Base-by-base conservation (phyloP, 139 green algal genomes). In the Deuterostichococcus epilithicus region DNA sequence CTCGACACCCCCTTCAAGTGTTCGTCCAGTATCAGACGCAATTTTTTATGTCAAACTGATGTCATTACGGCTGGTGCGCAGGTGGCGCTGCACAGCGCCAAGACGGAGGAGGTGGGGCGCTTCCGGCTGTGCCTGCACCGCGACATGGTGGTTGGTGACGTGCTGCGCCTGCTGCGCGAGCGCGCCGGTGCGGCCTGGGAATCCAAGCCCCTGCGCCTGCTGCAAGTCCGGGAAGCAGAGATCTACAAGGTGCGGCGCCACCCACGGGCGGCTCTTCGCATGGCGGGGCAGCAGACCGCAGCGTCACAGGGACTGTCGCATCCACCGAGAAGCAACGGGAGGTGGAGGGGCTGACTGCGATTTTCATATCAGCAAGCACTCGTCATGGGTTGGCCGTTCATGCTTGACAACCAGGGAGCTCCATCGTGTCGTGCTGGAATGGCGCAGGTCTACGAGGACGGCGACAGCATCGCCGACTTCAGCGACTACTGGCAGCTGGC, bases 401-500 rank as follows among this genome's bases (percentile, higher is more conserved):
- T 60, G 45, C n/a, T 60, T 60, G 45, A 60, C 45, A 26, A 60
- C 15, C 15, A 60, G 45, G 15, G 18, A 26, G 15, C 45, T 18
- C 45, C 45, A 60, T 13, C 45, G 45, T 60, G 45, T 18, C 45
- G 13, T 60, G 45, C 45, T 60, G 45, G 18, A 37, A 42, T 1
- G 32, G n/a, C 33, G 26, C 79, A 91, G 86, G 76, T 94, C 0
- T 83, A 90, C 59, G 68, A 85, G 2, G 36, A 68, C 4, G 60
- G 63, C 13, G 87, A 94, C 32, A 74, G 75, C 13, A 81, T 97
- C 1, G 85, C 82, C 30, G 58, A 30, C 32, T 84, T 97, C 74
- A 92, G 93, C 75, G 93, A 93, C 44, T 97, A 97, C 89, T 97
- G 91, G 92, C 86, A 77, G 28, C 72, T 94, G 37, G 78, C 91